Evolutionary conservation across 1,284 basidiomycete genomes (phyloP).

Genomic region (Cryptococcus hybrid): DNA sequence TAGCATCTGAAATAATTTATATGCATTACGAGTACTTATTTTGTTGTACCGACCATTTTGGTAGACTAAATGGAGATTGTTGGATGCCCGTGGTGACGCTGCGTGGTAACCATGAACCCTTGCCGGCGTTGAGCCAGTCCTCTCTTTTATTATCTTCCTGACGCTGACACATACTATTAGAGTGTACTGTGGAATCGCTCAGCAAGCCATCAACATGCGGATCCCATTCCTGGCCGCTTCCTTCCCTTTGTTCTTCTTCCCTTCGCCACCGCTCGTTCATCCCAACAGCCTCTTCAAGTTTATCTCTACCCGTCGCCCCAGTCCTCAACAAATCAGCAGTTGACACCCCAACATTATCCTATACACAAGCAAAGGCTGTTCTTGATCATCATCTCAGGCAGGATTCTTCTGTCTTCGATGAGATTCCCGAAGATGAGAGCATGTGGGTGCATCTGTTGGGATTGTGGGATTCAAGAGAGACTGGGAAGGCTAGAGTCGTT

Average conservation of each 20-base stretch:
- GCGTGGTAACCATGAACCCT: too few relatives aligned
- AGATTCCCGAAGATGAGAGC: slow-evolving; percentile 39
- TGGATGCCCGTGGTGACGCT: too few relatives aligned
- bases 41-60: too few relatives aligned
- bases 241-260: slow-evolving; percentile 11
- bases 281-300: slow-evolving; percentile 41
- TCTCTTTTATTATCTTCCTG: too few relatives aligned
- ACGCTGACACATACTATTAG: too few relatives aligned
- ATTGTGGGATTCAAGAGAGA: slow-evolving; percentile 26
- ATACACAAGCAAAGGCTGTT: slow-evolving; percentile 46
- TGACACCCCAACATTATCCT: slow-evolving; percentile 33
- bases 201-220: slow-evolving; percentile 10
- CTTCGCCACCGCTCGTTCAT: slow-evolving; percentile 12
- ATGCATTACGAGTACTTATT: too few relatives aligned
- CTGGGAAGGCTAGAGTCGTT: slow-evolving; percentile 34
- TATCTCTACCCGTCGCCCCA: slow-evolving; percentile 47
- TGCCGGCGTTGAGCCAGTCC: too few relatives aligned
- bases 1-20: too few relatives aligned
- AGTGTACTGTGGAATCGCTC: background rate
- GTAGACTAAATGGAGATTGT: too few relatives aligned
- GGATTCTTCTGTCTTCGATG: slow-evolving; percentile 33
- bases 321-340: slow-evolving; percentile 6
- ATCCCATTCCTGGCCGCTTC: slow-evolving; percentile 3
- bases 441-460: slow-evolving; percentile 44
- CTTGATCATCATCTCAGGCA: slow-evolving; percentile 46